phyloP scores from a whole-genome alignment of 192 early-diverging fungal genomes.

The Backusella australiensis region DNA sequence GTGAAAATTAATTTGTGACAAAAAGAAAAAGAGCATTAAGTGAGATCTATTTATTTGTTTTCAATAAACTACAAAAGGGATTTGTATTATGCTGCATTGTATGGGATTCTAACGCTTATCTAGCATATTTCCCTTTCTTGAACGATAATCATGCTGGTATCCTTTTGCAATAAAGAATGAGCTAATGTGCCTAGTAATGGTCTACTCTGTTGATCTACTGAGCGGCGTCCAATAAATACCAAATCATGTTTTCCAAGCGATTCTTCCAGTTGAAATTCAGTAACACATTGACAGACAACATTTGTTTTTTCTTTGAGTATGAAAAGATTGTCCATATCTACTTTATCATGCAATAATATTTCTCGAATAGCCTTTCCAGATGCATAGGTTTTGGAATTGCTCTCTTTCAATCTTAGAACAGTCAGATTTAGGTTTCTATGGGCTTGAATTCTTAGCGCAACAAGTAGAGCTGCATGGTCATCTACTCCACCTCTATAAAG shows the following conservation, averaged over 20 bases:
- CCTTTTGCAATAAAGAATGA: background rate
- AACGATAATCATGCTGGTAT: background rate
- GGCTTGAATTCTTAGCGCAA: constrained; percentile 52
- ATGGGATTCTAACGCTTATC: background rate
- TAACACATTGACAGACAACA: background rate
- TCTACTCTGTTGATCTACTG: background rate
- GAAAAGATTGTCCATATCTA: background rate
- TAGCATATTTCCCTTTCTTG: background rate
- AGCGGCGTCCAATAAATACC: background rate
- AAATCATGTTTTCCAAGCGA: background rate
- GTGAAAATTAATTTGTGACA: no score
- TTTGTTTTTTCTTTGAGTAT: background rate
- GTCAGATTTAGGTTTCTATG: constrained; percentile 48
- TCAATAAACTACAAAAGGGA: no score
- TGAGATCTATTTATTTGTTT: no score
- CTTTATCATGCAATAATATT: background rate
- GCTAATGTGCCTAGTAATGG: background rate
- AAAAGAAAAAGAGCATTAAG: no score
- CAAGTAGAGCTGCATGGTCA: constrained; percentile 59
- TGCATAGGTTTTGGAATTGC: background rate
- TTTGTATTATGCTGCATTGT: background rate
- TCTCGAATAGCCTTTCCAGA: background rate
- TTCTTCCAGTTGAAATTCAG: background rate
- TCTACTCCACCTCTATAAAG: constrained; percentile 72
- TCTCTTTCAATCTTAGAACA: constrained; percentile 40